These are phyloP conservation scores for Chrysanthemum seticuspe DNA, from an alignment of 129 eudicot species.

Conservation along the genomic window DNA sequence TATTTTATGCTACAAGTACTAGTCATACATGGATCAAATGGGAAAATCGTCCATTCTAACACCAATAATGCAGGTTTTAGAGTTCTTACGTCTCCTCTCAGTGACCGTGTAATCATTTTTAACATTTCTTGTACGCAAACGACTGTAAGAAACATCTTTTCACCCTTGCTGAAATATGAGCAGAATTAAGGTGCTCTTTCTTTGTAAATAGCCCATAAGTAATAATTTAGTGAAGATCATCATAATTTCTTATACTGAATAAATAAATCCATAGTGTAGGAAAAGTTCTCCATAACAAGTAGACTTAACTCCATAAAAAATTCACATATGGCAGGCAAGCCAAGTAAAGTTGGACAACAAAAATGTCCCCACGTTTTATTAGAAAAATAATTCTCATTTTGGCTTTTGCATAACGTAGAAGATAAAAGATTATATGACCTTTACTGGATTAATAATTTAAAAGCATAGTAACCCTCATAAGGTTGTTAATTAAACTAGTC, in stretches of 20 bases:
- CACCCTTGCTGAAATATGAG: neutral
- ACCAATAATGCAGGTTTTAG: neutral
- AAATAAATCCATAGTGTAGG: neutral
- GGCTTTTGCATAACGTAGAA: neutral
- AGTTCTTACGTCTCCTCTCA: neutral
- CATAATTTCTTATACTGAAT: neutral
- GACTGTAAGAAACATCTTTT: neutral
- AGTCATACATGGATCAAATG: neutral
- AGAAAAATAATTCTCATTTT: neutral
- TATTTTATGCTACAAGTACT: neutral
- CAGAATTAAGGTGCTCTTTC: neutral
- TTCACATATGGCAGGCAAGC: neutral
- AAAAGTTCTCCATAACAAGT: conserved; percentile 2
- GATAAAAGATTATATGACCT: neutral
- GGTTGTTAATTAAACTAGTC: neutral
- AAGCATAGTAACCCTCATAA: neutral
- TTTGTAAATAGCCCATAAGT: neutral
- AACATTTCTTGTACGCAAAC: conserved; percentile 12
- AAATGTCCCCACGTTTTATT: neutral
- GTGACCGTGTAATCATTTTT: neutral
- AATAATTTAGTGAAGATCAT: neutral
- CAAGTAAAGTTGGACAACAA: conserved; percentile 6
- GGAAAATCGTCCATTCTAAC: neutral
- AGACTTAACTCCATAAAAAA: neutral
- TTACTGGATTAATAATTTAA: neutral